These are phyloP conservation scores for Sordariomycetes sp. DNA, from an alignment of 2,329 filamentous ascomycete species.

Conservation along the genomic window DNA sequence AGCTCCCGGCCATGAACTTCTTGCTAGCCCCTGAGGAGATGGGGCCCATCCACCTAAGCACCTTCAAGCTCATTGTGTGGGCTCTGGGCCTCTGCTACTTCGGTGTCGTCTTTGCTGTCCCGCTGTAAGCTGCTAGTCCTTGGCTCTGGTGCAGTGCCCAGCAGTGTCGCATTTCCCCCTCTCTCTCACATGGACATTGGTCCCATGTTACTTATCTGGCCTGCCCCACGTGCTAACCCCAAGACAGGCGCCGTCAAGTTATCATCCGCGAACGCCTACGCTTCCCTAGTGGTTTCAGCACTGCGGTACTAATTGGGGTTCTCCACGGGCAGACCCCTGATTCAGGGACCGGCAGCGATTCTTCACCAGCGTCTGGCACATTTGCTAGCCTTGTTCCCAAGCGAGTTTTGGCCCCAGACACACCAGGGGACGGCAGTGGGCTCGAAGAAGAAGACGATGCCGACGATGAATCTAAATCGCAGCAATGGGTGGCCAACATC, in stretches of 20 bases:
- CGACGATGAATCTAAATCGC: constrained; percentile 17
- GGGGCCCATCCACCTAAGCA: constrained; percentile 61
- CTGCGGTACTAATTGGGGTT: constrained; percentile 84
- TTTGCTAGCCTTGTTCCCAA: constrained; percentile 31
- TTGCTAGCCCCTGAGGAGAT: constrained; percentile 68
- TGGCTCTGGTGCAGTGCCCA: background rate
- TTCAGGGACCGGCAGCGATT: background rate
- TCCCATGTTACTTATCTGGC: background rate
- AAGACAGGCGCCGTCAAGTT: constrained; percentile 61
- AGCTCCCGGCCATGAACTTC: constrained; percentile 83
- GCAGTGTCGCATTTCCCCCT: background rate
- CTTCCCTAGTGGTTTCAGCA: constrained; percentile 93
- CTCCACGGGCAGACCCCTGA: constrained; percentile 53
- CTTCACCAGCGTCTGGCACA: constrained; percentile 13
- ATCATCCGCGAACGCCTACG: constrained; percentile 87
- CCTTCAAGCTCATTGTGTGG: constrained; percentile 79
- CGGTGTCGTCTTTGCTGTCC: constrained; percentile 92
- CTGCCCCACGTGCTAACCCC: background rate
- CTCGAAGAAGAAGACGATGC: constrained; percentile 15
- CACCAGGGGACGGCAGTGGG: constrained; percentile 13
- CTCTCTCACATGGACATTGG: background rate
- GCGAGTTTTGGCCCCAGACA: constrained; percentile 11
- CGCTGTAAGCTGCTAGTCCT: constrained; percentile 38
- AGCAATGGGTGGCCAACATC: constrained; percentile 33
- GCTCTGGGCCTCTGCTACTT: constrained; percentile 90